phyloP scores from a whole-genome alignment of 345 rosid species.

The Populus ilicifolia region DNA sequence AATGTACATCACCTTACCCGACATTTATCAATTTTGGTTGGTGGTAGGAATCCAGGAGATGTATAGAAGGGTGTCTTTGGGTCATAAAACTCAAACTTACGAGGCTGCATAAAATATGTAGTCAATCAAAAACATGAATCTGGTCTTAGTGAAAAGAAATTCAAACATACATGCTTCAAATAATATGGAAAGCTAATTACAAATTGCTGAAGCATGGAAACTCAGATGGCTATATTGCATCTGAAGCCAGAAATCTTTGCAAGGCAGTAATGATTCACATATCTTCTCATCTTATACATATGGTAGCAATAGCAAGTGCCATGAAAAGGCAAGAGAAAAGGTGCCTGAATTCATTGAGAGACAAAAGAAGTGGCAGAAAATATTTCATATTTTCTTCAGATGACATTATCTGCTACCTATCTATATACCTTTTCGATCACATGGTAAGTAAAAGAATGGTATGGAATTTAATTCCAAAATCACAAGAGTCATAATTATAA shows the following conservation, averaged over 20 bases:
- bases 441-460: background rate
- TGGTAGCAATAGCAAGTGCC: background rate
- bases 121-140: background rate
- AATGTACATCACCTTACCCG: constrained; percentile 38
- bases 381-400: background rate
- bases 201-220: background rate
- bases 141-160: background rate
- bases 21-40: constrained; percentile 83
- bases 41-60: constrained; percentile 85
- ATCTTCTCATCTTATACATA: background rate
- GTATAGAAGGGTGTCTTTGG: constrained; percentile 87
- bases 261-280: background rate
- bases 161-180: background rate
- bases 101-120: constrained; percentile 41
- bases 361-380: too few relatives aligned
- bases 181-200: background rate
- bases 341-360: background rate
- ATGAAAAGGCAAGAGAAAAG: background rate
- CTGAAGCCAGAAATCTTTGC: background rate
- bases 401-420: background rate
- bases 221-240: background rate
- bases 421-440: background rate
- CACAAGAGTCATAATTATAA: background rate
- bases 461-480: background rate
- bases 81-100: constrained; percentile 82